Conservation (phyloP, 2,329 filamentous ascomycete species). For the Calonectria pauciramosa region DNA sequence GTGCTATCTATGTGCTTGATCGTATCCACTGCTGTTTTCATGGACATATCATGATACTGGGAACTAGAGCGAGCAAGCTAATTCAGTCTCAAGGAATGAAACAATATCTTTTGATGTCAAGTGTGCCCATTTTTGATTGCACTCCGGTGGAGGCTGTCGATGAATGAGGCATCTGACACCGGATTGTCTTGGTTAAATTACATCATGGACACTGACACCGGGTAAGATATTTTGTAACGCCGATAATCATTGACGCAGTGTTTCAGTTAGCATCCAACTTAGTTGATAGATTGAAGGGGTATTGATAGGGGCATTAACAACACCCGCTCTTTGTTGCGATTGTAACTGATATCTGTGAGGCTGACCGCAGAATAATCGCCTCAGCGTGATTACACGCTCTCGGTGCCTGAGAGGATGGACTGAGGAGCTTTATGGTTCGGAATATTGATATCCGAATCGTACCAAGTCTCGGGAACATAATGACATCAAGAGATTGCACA, state of each 20-base stretch:
- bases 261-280: background rate
- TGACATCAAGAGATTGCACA: background rate
- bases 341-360: background rate
- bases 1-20: too few species aligned
- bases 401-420: background rate
- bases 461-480: background rate
- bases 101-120: background rate
- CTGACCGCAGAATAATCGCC: background rate
- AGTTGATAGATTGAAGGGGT: background rate
- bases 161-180: background rate
- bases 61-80: background rate
- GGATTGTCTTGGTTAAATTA: background rate
- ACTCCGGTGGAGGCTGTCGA: background rate
- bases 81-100: background rate
- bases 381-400: background rate
- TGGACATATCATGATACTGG: background rate
- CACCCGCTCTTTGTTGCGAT: background rate
- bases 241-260: background rate
- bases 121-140: background rate
- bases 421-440: background rate
- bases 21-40: background rate
- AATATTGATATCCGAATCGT: too few species aligned
- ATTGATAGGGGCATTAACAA: too few species aligned
- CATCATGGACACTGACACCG: background rate
- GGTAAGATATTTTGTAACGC: background rate